Conservation (phyloP, 768 basidiomycete species). For the Termitomyces bulborhizus region DNA sequence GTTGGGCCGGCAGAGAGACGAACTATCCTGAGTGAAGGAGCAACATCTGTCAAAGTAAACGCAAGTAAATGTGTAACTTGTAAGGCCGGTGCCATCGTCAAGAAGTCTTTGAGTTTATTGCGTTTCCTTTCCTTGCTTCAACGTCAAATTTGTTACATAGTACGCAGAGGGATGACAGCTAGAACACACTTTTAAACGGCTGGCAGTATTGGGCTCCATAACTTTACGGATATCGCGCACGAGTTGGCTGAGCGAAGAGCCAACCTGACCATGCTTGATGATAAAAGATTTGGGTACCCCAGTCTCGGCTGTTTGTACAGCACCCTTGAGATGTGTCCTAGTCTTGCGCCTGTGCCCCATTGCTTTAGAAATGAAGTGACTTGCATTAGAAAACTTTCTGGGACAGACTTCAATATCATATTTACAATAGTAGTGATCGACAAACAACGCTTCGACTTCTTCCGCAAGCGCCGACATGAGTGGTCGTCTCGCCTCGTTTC, state of each 20-base stretch:
- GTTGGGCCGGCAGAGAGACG: conserved; percentile 89
- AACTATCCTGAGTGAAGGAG: conserved; percentile 82
- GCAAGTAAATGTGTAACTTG: conserved; percentile 91
- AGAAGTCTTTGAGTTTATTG: conserved; percentile 90
- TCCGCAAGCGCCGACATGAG: conserved; percentile 10
- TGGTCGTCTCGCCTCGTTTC: conserved; percentile 66
- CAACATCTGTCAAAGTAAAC: conserved; percentile 80
- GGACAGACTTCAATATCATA: background rate
- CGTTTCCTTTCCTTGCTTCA: conserved; percentile 71
- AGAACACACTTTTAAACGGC: conserved; percentile 68
- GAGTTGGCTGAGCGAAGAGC: conserved; percentile 78
- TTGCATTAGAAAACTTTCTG: conserved; percentile 6
- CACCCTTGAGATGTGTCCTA: conserved; percentile 73
- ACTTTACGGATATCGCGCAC: conserved; percentile 92
- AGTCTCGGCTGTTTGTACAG: conserved; percentile 23
- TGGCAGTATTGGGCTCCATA: conserved; percentile 98
- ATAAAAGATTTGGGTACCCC: conserved; percentile 86
- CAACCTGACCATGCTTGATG: conserved; percentile 93
- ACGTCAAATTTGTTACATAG: conserved; percentile 3
- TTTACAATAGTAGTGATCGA: conserved; percentile 13
- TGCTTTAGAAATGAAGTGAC: background rate
- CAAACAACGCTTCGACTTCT: conserved; percentile 19
- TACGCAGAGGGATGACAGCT: background rate
- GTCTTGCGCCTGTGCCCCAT: conserved; percentile 79
- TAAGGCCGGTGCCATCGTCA: conserved; percentile 86